These are phyloP conservation scores for Uromyces viciae-fabae DNA, from an alignment of 1,284 basidiomycete genomes.

Conservation along the genomic window DNA sequence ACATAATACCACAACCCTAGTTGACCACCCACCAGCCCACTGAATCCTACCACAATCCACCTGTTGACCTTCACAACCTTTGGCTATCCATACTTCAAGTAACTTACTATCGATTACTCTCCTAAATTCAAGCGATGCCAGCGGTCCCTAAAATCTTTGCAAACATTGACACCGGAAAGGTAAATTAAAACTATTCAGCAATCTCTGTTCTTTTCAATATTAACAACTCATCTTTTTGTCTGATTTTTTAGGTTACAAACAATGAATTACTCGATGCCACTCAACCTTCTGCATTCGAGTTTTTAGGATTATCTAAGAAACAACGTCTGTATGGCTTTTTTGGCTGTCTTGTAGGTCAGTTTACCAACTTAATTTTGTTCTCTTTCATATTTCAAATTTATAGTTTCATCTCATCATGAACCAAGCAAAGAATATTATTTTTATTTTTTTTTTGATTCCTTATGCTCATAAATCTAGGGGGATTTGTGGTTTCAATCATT, in stretches of 20 bases:
- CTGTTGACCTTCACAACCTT: too few species aligned
- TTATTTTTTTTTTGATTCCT: background rate
- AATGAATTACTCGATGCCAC: slow-evolving; percentile 33
- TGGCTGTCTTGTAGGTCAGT: slow-evolving; percentile 25
- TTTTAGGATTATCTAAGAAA: slow-evolving; percentile 25
- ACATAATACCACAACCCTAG: too few species aligned
- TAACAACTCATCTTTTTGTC: background rate
- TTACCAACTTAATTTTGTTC: slow-evolving; percentile 13
- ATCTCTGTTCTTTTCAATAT: background rate
- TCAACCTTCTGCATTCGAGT: slow-evolving; percentile 36
- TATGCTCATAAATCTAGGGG: slow-evolving; percentile 54
- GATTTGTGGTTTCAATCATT: slow-evolving; percentile 71
- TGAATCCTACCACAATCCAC: too few species aligned
- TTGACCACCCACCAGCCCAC: too few species aligned
- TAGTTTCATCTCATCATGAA: too few species aligned
- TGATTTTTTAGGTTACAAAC: slow-evolving; percentile 19
- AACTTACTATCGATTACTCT: too few species aligned
- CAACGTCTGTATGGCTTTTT: slow-evolving; percentile 20
- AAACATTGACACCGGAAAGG: slow-evolving; percentile 38
- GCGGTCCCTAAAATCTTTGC: slow-evolving; percentile 29
- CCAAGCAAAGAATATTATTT: too few species aligned
- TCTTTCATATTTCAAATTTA: too few species aligned
- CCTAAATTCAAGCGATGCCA: background rate
- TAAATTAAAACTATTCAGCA: background rate
- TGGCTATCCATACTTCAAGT: too few species aligned